phyloP scores from a whole-genome alignment of 2,329 filamentous ascomycete genomes.

The Colletotrichum scovillei region DNA sequence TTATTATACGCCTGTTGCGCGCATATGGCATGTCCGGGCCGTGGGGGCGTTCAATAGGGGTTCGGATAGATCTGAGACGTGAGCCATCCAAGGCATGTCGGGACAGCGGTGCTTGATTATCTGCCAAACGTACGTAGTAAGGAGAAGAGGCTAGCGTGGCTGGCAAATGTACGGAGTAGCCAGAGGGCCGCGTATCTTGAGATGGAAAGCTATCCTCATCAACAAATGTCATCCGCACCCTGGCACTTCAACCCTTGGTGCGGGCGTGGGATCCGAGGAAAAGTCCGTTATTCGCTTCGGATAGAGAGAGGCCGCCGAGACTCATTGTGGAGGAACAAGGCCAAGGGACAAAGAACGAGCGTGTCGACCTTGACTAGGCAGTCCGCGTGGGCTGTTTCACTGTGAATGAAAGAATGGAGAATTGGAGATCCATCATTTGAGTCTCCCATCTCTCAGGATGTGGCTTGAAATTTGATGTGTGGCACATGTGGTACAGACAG shows the following conservation, averaged over 20 bases:
- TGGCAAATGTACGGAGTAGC: not conserved
- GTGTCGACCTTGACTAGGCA: slow-evolving; percentile 15
- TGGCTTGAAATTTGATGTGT: not conserved
- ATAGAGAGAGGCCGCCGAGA: slow-evolving; percentile 22
- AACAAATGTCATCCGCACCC: not conserved
- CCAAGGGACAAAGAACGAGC: slow-evolving; percentile 18
- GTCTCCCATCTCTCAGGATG: not conserved
- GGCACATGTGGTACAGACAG: not conserved
- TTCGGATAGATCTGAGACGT: slow-evolving; percentile 27
- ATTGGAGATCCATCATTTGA: slow-evolving; percentile 21
- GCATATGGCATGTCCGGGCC: not conserved
- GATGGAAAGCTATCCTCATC: not conserved
- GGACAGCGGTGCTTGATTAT: slow-evolving; percentile 3
- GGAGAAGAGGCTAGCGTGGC: not conserved
- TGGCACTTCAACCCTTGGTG: not conserved
- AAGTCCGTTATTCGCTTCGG: not conserved
- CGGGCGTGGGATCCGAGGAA: not conserved
- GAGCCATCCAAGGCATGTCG: not conserved
- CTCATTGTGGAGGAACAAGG: not conserved
- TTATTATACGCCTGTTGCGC: not conserved
- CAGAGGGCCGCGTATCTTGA: not conserved
- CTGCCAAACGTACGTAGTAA: not conserved
- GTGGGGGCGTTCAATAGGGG: slow-evolving; percentile 21
- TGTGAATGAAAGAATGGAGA: slow-evolving; percentile 30
- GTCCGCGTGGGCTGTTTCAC: slow-evolving; percentile 32